phyloP scores from a whole-genome alignment of 2,329 filamentous ascomycete genomes.

The Epichloe sibirici region DNA sequence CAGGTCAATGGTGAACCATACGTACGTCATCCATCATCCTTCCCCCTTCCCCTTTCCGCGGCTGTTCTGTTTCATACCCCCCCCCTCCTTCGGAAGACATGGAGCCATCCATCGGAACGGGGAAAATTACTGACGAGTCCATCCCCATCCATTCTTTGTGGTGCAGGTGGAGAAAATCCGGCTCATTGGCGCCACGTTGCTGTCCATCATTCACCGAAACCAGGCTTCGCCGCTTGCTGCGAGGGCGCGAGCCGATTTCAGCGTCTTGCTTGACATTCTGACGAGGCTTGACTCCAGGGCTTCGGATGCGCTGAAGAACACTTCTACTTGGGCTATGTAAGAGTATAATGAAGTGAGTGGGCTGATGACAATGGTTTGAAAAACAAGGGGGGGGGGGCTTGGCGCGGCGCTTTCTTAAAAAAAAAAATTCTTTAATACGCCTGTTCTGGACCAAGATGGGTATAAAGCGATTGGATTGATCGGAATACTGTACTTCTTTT shows the following conservation, averaged over 20 bases:
- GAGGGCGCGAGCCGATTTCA: conserved; percentile 26
- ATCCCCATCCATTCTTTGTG: background rate
- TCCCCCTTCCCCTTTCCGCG: background rate
- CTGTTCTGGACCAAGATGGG: too few relatives aligned
- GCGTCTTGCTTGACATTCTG: conserved; percentile 27
- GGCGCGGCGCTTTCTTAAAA: too few relatives aligned
- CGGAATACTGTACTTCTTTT: too few relatives aligned
- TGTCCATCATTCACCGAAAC: conserved; percentile 27
- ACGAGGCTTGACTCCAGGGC: conserved; percentile 30
- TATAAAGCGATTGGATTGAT: too few relatives aligned
- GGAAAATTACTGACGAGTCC: background rate
- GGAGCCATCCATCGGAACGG: background rate
- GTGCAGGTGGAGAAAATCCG: conserved; percentile 28
- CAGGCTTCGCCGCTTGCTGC: conserved; percentile 23
- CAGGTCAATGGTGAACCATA: conserved; percentile 28
- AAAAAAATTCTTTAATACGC: too few relatives aligned
- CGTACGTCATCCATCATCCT: conserved; percentile 13
- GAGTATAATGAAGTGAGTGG: background rate
- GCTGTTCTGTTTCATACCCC: too few relatives aligned
- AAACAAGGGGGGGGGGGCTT: too few relatives aligned
- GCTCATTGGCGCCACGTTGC: conserved; percentile 24
- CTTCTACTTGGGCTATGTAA: conserved; percentile 11
- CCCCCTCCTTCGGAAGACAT: too few relatives aligned
- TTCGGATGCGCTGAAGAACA: conserved; percentile 26
- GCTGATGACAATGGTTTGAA: too few relatives aligned